Percentiles rank a stretch among this genome's conserved stretches.
phyloP scores from a whole-genome alignment of 1,139 yeast genomes.

The Suhomyces wounanorum region DNA sequence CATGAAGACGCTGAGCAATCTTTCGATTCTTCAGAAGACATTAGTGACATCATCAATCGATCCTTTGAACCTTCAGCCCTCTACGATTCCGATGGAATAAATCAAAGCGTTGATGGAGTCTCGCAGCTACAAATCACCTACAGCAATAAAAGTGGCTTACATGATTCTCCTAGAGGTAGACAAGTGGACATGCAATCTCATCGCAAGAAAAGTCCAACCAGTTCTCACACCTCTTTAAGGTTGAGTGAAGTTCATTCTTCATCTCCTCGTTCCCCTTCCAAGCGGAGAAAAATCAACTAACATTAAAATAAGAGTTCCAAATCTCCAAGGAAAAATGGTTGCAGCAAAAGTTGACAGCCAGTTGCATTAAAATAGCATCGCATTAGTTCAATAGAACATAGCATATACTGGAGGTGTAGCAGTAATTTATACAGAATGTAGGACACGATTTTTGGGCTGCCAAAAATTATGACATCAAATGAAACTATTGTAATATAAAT shows the following conservation, averaged over 20 bases:
- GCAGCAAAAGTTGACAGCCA: background rate
- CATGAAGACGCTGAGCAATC: conserved; percentile 6
- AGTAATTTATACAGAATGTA: background rate
- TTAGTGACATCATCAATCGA: conserved; percentile 2
- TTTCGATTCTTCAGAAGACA: conserved; percentile 1
- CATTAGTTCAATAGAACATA: background rate
- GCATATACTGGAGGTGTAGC: background rate
- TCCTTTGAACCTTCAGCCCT: conserved; percentile 1
- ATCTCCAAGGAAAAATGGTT: background rate
- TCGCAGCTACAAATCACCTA: conserved; percentile 15
- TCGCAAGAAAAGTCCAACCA: background rate
- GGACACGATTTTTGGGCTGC: too few species aligned
- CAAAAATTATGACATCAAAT: too few species aligned
- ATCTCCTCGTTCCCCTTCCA: conserved; percentile 11
- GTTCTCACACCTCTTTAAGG: background rate
- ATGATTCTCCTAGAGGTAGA: conserved; percentile 4
- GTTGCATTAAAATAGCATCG: background rate
- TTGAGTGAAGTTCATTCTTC: background rate
- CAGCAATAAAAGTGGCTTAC: background rate
- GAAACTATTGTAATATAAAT: too few species aligned
- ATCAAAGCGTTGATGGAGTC: conserved; percentile 17
- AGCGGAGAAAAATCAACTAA: conserved; percentile 10
- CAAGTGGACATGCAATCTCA: background rate
- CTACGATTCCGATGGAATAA: conserved; percentile 14
- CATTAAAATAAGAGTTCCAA: background rate